Percentiles rank a stretch among this genome's conserved stretches.
These are phyloP conservation scores for Phytopythium vexans DNA, from an alignment of 352 stramenopile species.

Conservation along the genomic window DNA sequence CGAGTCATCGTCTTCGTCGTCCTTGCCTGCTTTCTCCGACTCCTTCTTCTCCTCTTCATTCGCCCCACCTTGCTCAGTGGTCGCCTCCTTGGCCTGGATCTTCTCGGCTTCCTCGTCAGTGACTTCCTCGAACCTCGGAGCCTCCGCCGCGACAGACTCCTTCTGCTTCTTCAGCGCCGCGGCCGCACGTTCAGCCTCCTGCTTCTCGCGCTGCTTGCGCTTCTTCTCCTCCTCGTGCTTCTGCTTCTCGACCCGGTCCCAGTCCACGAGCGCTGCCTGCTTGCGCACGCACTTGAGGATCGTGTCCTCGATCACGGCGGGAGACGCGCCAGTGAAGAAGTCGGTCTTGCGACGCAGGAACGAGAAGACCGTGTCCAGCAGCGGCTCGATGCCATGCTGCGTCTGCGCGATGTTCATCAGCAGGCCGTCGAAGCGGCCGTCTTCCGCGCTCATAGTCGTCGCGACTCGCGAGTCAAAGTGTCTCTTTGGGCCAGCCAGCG, in stretches of 20 bases:
- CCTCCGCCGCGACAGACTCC: conserved; percentile 28
- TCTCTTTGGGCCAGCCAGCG: background rate
- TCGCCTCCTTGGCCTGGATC: conserved; percentile 23
- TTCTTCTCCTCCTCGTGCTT: too few relatives aligned
- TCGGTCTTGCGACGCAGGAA: conserved; percentile 99
- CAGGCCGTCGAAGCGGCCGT: conserved; percentile 91
- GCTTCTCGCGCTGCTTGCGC: conserved; percentile 60
- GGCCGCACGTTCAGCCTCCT: conserved; percentile 37
- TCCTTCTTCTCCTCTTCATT: conserved; percentile 31
- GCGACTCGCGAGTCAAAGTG: conserved; percentile 1
- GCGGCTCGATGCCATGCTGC: conserved; percentile 95
- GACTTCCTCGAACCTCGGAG: conserved; percentile 80
- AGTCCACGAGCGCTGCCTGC: conserved; percentile 85
- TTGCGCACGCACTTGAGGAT: conserved; percentile 91
- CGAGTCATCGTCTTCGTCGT: conserved; percentile 67
- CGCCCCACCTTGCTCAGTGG: conserved; percentile 11
- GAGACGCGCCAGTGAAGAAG: conserved; percentile 94
- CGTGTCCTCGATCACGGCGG: conserved; percentile 71
- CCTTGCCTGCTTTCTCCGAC: background rate
- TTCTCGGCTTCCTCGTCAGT: conserved; percentile 42
- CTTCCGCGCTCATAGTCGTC: conserved; percentile 47
- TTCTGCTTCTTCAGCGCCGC: conserved; percentile 53
- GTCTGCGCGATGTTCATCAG: conserved; percentile 98
- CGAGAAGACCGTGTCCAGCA: conserved; percentile 98
- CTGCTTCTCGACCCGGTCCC: conserved; percentile 61